Evolutionary conservation across 805 yeast genomes (phyloP), one percentile per base, ranked within the genome.

Genomic region (Saturnispora halmiae): DNA sequence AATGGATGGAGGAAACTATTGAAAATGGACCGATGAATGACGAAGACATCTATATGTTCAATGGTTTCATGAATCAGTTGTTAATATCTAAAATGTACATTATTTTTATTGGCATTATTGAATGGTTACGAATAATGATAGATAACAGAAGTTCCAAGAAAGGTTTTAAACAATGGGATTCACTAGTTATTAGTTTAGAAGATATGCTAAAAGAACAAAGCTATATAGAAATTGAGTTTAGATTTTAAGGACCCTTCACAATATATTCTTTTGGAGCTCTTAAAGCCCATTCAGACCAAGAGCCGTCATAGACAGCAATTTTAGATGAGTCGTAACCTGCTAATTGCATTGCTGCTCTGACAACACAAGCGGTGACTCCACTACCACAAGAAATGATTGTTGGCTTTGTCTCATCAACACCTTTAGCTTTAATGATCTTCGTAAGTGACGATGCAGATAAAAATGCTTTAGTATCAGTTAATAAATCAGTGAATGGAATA

Each of bases 321-420:
- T 67, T 70, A 4, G 58, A 59, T 6, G 66, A 55, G 31, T 64
- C 58, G 24, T 66, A 63, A 0, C 76, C 77, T 9, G 73, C 67
- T n/a, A 63, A 53, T 42, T 76, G 78, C 31, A 82, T 57, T 2
- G 94, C 97, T 7, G 81, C 65, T 59, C 83, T 81, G 34, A 90
- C 70, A 31, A 92, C 77, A 47, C 90, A 85, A 1, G 96, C 97
- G 9, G 96, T 80, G 36, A 92, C 96, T 34, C 97, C 98, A 1
- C 96, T 81, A 22, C 97, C 98, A 58, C 98, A 92, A 84, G 84
- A 77, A 30, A 82, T 82, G 37, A 92, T 76, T 15, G 83, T 76
- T 10, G 85, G 88, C 52, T 81, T 79, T 14, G 66, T 60, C 15
- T 53, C 62, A 32, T 57, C 58, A 28, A 68, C 51, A 9, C 51